Conservation (phyloP, 2,329 filamentous ascomycete species). For the Lasiodiplodia gonubiensis region DNA sequence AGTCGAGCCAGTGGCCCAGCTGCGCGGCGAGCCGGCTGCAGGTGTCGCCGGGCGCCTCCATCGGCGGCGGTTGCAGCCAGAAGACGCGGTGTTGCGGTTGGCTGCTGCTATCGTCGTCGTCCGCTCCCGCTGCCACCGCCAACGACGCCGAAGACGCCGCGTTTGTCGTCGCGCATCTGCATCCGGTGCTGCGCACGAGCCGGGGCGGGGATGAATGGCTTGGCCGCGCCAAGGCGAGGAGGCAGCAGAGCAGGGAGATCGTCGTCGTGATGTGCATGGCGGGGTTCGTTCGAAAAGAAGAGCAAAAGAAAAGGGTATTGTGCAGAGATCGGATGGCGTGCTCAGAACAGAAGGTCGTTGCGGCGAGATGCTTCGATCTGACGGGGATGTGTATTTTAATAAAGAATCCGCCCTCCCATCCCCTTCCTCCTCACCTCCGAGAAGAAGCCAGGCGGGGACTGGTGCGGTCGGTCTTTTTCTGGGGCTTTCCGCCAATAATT, state of each 20-base stretch:
- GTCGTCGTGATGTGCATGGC: background rate
- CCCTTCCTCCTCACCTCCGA: background rate
- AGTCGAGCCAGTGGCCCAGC: background rate
- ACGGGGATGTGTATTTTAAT: background rate
- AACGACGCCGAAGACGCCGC: background rate
- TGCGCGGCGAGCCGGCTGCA: background rate
- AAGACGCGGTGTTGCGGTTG: background rate
- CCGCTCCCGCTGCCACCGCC: too few relatives aligned
- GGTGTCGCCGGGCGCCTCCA: background rate
- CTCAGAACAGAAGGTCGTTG: too few relatives aligned
- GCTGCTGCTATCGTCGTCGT: background rate
- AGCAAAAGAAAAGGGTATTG: too few relatives aligned
- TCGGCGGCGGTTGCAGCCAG: conserved; percentile 4
- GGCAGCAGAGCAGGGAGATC: background rate
- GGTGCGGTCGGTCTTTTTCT: background rate
- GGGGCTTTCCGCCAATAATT: too few relatives aligned
- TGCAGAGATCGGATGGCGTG: too few relatives aligned
- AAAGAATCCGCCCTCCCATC: background rate
- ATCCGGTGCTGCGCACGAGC: background rate
- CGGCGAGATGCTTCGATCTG: too few relatives aligned
- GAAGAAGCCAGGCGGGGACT: background rate
- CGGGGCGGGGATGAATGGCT: background rate
- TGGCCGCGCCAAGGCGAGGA: background rate
- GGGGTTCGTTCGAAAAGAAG: too few relatives aligned
- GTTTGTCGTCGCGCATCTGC: background rate